These are phyloP conservation scores for Hyphodiscus sp. DNA, from an alignment of 2,329 filamentous ascomycete species.

Conservation along the genomic window DNA sequence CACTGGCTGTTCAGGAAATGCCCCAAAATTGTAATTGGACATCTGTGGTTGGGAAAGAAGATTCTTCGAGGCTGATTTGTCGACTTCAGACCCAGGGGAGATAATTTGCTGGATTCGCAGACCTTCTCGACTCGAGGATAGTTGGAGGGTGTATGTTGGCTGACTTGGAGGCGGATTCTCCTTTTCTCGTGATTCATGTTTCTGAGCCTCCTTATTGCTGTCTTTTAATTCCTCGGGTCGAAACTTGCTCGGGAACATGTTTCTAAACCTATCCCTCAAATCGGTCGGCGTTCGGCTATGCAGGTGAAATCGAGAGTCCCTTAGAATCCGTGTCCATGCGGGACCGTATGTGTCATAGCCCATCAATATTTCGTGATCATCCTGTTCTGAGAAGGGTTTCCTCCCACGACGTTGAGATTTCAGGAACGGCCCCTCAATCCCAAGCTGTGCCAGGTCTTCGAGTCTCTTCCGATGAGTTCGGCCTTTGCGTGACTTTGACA, in stretches of 20 bases:
- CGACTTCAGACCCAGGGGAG: slow-evolving; percentile 7
- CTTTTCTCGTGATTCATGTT: background rate
- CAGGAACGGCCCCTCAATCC: slow-evolving; percentile 56
- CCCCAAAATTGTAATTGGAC: slow-evolving; percentile 6
- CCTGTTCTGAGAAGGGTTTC: slow-evolving; percentile 54
- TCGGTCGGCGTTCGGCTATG: slow-evolving; percentile 55
- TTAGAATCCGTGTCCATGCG: slow-evolving; percentile 60
- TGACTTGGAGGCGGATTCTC: background rate
- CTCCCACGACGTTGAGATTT: slow-evolving; percentile 54
- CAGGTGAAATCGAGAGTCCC: slow-evolving; percentile 52
- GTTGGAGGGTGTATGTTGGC: slow-evolving; percentile 1
- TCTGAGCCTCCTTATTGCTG: background rate
- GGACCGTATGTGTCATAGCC: slow-evolving; percentile 55
- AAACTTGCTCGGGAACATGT: slow-evolving; percentile 55
- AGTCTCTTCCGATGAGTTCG: slow-evolving; percentile 50
- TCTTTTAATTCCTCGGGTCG: slow-evolving; percentile 14
- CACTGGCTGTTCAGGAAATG: slow-evolving; percentile 18
- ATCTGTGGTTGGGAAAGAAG: slow-evolving; percentile 4
- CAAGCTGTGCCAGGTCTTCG: slow-evolving; percentile 49
- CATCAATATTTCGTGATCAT: slow-evolving; percentile 55
- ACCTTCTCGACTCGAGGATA: slow-evolving; percentile 19
- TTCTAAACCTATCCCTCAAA: slow-evolving; percentile 55
- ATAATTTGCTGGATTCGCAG: slow-evolving; percentile 28
- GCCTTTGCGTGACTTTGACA: slow-evolving; percentile 41
- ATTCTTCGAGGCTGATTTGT: slow-evolving; percentile 8